Percentiles rank a stretch among this genome's conserved stretches.
phyloP scores from a whole-genome alignment of 202 grass and related monocot genomes.

The Cymbopogon flexuosus region DNA sequence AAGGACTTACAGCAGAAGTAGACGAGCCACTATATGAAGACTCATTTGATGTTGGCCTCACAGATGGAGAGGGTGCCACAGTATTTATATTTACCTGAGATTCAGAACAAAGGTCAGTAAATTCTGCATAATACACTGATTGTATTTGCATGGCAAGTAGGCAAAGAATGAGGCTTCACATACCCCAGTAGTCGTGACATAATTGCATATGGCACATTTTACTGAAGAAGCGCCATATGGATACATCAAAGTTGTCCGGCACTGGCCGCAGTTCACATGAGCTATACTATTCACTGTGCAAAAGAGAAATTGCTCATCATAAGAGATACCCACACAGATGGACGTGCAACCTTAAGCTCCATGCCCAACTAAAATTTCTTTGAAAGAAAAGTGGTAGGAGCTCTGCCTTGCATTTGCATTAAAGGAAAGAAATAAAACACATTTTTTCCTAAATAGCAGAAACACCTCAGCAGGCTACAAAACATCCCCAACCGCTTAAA shows the following conservation, averaged over 20 bases:
- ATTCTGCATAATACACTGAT: not conserved
- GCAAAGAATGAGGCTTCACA: not conserved
- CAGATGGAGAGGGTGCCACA: conserved; percentile 27
- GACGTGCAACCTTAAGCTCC: not conserved
- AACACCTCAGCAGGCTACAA: not conserved
- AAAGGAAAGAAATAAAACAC: not conserved
- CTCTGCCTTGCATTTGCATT: not conserved
- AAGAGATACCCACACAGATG: conserved; percentile 1
- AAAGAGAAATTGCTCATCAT: conserved; percentile 11
- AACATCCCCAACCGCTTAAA: not conserved
- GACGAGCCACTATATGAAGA: conserved; percentile 39
- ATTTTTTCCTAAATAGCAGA: not conserved
- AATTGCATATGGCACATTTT: conserved; percentile 88
- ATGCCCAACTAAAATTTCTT: not conserved
- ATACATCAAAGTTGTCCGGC: conserved; percentile 73
- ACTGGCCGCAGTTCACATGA: conserved; percentile 66
- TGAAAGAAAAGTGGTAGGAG: not conserved
- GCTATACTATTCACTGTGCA: conserved; percentile 63
- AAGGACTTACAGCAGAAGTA: conserved; percentile 64
- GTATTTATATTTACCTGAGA: conserved; percentile 57
- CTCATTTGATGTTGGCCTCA: conserved; percentile 39
- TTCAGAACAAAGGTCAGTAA: conserved; percentile 29
- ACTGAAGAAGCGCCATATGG: conserved; percentile 81
- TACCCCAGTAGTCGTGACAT: conserved; percentile 74
- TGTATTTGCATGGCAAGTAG: conserved; percentile 1